These are phyloP conservation scores for Cryptococcus sp. DNA, from an alignment of 1,284 basidiomycete genomes.

Conservation along the genomic window DNA sequence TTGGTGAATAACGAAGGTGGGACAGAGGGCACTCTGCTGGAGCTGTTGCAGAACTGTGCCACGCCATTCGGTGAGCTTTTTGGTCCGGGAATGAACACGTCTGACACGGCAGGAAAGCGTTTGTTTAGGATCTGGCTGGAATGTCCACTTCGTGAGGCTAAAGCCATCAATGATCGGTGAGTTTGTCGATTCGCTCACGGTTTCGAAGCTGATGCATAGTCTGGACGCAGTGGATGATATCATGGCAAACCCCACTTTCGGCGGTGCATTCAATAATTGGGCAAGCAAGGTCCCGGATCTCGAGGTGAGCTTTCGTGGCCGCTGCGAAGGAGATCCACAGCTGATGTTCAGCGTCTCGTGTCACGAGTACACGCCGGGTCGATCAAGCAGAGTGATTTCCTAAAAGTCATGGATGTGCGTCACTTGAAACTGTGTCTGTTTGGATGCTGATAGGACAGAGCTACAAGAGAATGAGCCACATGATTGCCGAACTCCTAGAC, in stretches of 20 bases:
- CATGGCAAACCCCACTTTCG: constrained; percentile 69
- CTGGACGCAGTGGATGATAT: constrained; percentile 89
- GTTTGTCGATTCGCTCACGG: constrained; percentile 12
- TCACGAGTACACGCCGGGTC: constrained; percentile 89
- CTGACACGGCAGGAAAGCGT: constrained; percentile 62
- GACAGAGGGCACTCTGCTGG: constrained; percentile 78
- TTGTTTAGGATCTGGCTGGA: constrained; percentile 93
- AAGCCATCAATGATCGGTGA: constrained; percentile 81
- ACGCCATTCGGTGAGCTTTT: constrained; percentile 72
- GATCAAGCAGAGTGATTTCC: constrained; percentile 78
- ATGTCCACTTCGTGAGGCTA: constrained; percentile 72
- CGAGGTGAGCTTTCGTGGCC: constrained; percentile 51
- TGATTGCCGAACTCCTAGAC: constrained; percentile 61
- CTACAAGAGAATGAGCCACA: constrained; percentile 68
- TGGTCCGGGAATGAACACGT: background rate
- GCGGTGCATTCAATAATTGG: constrained; percentile 65
- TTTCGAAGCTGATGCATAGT: constrained; percentile 48
- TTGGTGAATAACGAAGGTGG: constrained; percentile 87
- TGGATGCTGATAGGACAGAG: constrained; percentile 52
- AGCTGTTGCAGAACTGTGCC: constrained; percentile 74
- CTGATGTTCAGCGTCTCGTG: constrained; percentile 60
- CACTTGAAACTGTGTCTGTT: background rate
- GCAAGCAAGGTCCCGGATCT: constrained; percentile 83
- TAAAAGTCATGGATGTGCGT: constrained; percentile 68
- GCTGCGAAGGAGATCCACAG: background rate